Base-by-base conservation (phyloP, 2,329 filamentous ascomycete species). In the Colletotrichum phormii region DNA sequence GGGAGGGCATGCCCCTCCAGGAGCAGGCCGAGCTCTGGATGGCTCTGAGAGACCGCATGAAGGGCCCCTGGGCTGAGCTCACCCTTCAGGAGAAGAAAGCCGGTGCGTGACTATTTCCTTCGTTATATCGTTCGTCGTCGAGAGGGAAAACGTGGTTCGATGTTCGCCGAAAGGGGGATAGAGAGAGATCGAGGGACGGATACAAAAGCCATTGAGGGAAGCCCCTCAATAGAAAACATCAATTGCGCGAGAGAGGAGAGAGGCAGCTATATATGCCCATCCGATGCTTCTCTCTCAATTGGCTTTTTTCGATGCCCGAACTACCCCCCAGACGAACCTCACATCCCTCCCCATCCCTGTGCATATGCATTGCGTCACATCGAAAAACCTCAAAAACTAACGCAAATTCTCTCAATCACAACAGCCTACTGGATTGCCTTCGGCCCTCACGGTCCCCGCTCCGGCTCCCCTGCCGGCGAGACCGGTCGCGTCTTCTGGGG, bases 21-120 rank as follows among this genome's bases (percentile, higher is more conserved):
- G 97, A 99, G 91, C 97, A 99, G 91, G 97, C 97, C 78, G 97
- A 99, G 83, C 89, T 99, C 80, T 99, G 97, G 97, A 99, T 99
- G 97, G 89, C 93, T 79, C 89, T 99, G 85, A 92, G 97, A 85
- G 97, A 99, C 88, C 93, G 97, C 82, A 99, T 99, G 97, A 98
- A 98, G 94, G 92, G 90, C 80, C 95, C 95, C 89, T 99, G 97
- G 97, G 91, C 93, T 82, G 95, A 98, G 82, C 88, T 99, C 88
- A 98, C 97, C 64, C 78, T 97, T 81, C 93, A 97, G 86, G 97
- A 99, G 91, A 98, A 99, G 94, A 98, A 97, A 89, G 97, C 97
- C 80, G 96, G 97, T 98, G 92, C 84, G 95, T 94, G 73, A 61
- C 33, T 54, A 51, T 72, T 61, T 59, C 29, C 26, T 42, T 15